Evolutionary conservation across 306 rosid species (phyloP), one percentile per base, ranked within the genome.

Genomic region (Fragaria ananassa): DNA sequence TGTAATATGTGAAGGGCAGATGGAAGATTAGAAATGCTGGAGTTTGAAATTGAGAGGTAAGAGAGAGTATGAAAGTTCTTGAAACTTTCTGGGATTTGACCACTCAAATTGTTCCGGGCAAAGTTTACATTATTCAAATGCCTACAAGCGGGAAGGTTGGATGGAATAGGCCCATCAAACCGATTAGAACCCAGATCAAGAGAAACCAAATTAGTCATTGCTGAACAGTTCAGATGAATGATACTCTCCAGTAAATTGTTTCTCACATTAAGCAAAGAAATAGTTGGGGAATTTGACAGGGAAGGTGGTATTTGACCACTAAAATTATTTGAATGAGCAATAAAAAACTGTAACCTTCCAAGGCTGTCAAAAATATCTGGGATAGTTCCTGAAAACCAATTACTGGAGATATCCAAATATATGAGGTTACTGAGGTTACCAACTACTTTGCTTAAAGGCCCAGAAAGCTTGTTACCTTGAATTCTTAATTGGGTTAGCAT

Each of bases 91-190:
- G 90, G 86, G 14, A 86, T 18, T 25, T 8, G 78, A 2, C 85
- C 42, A 0, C 4, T 42, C 13, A 89, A 72, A 56, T 70, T 70
- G 74, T 78, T 83, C 13, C 37, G 8, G 5, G 77, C 79, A 61
- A 89, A 81, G 60, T 56, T 57, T 7, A 89, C 8, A 10, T 44
- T 63, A 14, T 62, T 74, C 83, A 85, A 47, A 58, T 74, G 35
- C 15, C 17, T 42, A 44, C 88, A 87, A 39, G 56, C 42, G 39
- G 88, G 78, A 75, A 83, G 83, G 56, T 74, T 63, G 37, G 49
- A 31, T 0, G 85, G 89, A 39, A 83, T 79, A 63, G 80, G 79
- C 47, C 86, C 88, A 10, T 13, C 18, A 34, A 87, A 83, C 37
- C 56, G 50, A 45, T 83, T 89, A 21, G 60, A 3, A 57, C 78